Conservation (phyloP, 2,329 filamentous ascomycete genomes). For the Byssoonygena ceratinophila region DNA sequence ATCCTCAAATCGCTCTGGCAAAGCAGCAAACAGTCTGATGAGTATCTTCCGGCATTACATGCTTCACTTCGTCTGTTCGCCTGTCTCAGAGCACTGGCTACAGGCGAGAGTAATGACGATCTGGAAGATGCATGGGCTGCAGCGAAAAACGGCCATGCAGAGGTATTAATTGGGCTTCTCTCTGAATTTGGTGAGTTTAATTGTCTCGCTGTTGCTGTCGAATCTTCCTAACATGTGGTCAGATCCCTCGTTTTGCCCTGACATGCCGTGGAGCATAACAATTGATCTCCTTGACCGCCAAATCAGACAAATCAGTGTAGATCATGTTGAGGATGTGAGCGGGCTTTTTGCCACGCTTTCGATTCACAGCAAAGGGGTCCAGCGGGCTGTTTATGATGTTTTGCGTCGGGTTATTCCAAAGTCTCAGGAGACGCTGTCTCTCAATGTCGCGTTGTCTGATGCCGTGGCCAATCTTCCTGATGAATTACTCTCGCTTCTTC, state of each 20-base stretch:
- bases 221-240: too few species aligned
- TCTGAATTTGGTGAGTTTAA: slow-evolving; percentile 31
- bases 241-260: slow-evolving; percentile 42
- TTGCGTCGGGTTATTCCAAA: slow-evolving; percentile 70
- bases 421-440: slow-evolving; percentile 67
- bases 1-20: slow-evolving; percentile 52
- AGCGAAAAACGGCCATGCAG: slow-evolving; percentile 50
- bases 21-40: slow-evolving; percentile 38
- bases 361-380: slow-evolving; percentile 62
- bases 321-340: slow-evolving; percentile 52
- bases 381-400: slow-evolving; percentile 68
- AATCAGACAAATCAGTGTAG: slow-evolving; percentile 52
- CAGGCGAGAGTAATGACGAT: slow-evolving; percentile 66
- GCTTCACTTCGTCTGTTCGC: slow-evolving; percentile 62
- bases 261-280: slow-evolving; percentile 63
- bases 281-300: slow-evolving; percentile 63
- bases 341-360: slow-evolving; percentile 68
- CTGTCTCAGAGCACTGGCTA: slow-evolving; percentile 48
- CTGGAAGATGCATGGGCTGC: slow-evolving; percentile 62
- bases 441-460: slow-evolving; percentile 54
- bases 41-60: slow-evolving; percentile 54
- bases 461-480: slow-evolving; percentile 60
- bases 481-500: slow-evolving; percentile 69
- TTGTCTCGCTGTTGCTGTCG: not conserved
- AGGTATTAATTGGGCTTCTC: slow-evolving; percentile 37